phyloP scores from a whole-genome alignment of 495 filamentous ascomycete genomes.

The Aspergillus steynii region DNA sequence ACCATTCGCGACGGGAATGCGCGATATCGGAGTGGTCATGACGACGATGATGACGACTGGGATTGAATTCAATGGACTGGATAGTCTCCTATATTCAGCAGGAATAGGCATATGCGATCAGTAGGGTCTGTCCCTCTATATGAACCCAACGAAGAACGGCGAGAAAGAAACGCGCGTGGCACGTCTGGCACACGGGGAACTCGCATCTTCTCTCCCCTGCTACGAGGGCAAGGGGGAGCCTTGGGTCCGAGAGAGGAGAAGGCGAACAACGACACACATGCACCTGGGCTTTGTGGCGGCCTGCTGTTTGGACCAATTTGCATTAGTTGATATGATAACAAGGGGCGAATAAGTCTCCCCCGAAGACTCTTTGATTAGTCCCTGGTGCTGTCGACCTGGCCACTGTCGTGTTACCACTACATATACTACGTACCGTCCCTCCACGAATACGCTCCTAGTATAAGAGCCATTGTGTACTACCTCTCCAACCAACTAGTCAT shows the following conservation, averaged over 20 bases:
- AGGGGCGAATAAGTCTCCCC: neutral
- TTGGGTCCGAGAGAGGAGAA: neutral
- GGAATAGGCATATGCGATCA: conserved; percentile 9
- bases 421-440: neutral
- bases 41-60: conserved; percentile 65
- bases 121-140: neutral
- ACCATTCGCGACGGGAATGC: conserved; percentile 50
- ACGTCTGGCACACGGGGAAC: neutral
- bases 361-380: neutral
- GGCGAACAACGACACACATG: neutral
- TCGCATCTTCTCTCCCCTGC: neutral
- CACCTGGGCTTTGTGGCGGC: neutral
- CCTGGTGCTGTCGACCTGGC: neutral
- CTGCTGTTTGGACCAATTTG: neutral
- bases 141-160: neutral
- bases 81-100: conserved; percentile 16
- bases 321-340: neutral
- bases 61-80: conserved; percentile 47
- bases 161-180: neutral
- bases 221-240: neutral
- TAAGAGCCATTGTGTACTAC: too few species aligned
- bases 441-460: neutral
- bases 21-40: conserved; percentile 26
- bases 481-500: too few species aligned
- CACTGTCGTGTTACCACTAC: neutral